phyloP scores from a whole-genome alignment of 768 basidiomycete genomes.

The Podaxis sp. region DNA sequence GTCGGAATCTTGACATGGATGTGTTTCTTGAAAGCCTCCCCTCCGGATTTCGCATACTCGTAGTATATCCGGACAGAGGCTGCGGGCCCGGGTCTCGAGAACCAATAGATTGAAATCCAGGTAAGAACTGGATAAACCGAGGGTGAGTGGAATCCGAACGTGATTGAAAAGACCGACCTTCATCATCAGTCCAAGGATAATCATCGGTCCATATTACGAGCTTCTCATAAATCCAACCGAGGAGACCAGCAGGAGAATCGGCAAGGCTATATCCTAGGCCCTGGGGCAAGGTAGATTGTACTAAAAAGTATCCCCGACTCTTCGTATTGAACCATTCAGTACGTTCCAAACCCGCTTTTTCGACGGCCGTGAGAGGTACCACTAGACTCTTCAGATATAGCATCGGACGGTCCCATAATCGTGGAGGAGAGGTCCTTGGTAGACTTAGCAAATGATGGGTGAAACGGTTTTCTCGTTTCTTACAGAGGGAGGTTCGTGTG shows the following conservation, averaged over 20 bases:
- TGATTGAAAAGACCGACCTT: conserved; percentile 29
- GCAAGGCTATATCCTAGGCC: conserved; percentile 53
- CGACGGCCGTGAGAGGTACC: conserved; percentile 28
- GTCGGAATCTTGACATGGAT: conserved; percentile 37
- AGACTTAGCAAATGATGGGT: not conserved
- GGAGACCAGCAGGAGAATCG: conserved; percentile 58
- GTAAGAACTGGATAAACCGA: conserved; percentile 41
- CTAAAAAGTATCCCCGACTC: conserved; percentile 36
- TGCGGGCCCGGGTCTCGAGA: conserved; percentile 57
- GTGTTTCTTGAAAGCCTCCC: conserved; percentile 7
- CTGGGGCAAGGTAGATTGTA: conserved; percentile 49
- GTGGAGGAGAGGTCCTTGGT: conserved; percentile 21
- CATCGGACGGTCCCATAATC: conserved; percentile 24
- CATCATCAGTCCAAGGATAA: conserved; percentile 58
- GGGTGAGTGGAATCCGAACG: not conserved
- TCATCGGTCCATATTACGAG: conserved; percentile 44
- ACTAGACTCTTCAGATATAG: conserved; percentile 27
- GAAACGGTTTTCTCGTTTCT: conserved; percentile 12
- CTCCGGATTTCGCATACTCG: conserved; percentile 33
- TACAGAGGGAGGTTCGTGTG: conserved; percentile 50
- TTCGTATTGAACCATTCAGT: conserved; percentile 27
- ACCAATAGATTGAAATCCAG: conserved; percentile 62
- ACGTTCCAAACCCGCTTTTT: conserved; percentile 33
- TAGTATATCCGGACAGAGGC: conserved; percentile 62
- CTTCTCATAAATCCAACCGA: conserved; percentile 56